A percentile compares a stretch with the other conserved stretches of the same genome.
Evolutionary conservation across 108 stramenopile species (phyloP).

Genomic region (Skeletonema costatum): DNA sequence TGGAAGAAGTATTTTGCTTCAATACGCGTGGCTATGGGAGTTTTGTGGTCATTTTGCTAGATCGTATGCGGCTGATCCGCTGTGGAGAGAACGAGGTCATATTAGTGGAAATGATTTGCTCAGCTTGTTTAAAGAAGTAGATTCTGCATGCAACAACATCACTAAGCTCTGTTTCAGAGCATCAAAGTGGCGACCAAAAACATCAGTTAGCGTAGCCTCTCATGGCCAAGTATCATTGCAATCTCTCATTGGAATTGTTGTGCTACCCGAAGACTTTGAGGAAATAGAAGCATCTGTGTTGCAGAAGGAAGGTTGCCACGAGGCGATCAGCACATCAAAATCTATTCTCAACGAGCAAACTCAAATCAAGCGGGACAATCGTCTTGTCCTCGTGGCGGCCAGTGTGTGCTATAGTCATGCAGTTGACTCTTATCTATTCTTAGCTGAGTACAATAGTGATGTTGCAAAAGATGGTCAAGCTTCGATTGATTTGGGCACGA

Average conservation of each 20-base stretch:
- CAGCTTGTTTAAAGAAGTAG: conserved; percentile 56
- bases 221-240: conserved; percentile 46
- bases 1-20: conserved; percentile 55
- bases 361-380: conserved; percentile 63
- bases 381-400: conserved; percentile 78
- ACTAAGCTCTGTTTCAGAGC: conserved; percentile 27
- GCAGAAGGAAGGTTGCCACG: conserved; percentile 41
- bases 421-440: conserved; percentile 45
- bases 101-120: conserved; percentile 71
- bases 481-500: neutral
- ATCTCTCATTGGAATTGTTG: conserved; percentile 39
- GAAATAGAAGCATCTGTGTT: conserved; percentile 42
- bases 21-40: conserved; percentile 84
- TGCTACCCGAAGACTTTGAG: conserved; percentile 39
- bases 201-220: conserved; percentile 17
- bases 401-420: conserved; percentile 72
- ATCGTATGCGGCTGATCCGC: conserved; percentile 80
- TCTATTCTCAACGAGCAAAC: conserved; percentile 54
- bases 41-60: conserved; percentile 89
- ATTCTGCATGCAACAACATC: conserved; percentile 25
- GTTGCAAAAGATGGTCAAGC: neutral
- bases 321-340: conserved; percentile 48
- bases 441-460: conserved; percentile 12
- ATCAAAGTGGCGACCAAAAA: conserved; percentile 20
- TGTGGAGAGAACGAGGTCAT: conserved; percentile 84